phyloP scores from a whole-genome alignment of 2,329 filamentous ascomycete genomes.

The Furcasterigmium sp. region DNA sequence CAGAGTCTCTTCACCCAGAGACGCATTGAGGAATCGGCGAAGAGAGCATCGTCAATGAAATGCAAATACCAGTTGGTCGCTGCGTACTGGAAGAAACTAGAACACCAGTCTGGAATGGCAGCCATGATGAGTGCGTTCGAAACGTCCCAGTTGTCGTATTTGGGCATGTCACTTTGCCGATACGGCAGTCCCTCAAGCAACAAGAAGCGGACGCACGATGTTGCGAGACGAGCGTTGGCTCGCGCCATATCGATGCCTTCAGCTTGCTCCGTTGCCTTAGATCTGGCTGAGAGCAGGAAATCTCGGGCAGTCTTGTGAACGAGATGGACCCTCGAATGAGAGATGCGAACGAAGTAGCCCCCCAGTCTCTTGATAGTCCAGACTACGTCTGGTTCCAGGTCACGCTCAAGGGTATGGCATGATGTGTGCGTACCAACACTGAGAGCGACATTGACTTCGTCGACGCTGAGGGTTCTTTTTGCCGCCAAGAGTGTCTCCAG shows the following conservation, averaged over 20 bases:
- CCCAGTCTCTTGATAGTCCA: constrained; percentile 6
- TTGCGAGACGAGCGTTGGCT: not conserved
- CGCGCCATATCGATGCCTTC: not conserved
- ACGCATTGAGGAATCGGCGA: not conserved
- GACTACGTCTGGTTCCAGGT: constrained; percentile 3
- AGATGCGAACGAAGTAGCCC: constrained; percentile 7
- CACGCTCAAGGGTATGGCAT: not conserved
- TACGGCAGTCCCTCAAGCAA: constrained; percentile 3
- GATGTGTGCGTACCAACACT: not conserved
- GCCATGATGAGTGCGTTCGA: not conserved
- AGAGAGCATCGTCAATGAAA: not conserved
- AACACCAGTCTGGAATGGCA: not conserved
- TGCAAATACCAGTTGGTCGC: not conserved
- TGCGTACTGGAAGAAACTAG: constrained; percentile 1
- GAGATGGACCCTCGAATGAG: constrained; percentile 1
- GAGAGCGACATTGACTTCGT: constrained; percentile 5
- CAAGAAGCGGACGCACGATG: not conserved
- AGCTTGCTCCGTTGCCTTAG: too few species aligned
- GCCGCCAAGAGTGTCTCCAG: constrained; percentile 4
- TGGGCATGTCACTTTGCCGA: not conserved
- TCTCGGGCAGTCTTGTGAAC: constrained; percentile 8
- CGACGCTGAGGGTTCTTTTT: not conserved
- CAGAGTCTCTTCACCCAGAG: not conserved
- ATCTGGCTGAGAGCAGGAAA: not conserved
- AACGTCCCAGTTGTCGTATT: not conserved